A percentile compares a stretch with the other conserved stretches of the same genome.
phyloP scores from a whole-genome alignment of 2,329 filamentous ascomycete species.

The Capronia epimyces region DNA sequence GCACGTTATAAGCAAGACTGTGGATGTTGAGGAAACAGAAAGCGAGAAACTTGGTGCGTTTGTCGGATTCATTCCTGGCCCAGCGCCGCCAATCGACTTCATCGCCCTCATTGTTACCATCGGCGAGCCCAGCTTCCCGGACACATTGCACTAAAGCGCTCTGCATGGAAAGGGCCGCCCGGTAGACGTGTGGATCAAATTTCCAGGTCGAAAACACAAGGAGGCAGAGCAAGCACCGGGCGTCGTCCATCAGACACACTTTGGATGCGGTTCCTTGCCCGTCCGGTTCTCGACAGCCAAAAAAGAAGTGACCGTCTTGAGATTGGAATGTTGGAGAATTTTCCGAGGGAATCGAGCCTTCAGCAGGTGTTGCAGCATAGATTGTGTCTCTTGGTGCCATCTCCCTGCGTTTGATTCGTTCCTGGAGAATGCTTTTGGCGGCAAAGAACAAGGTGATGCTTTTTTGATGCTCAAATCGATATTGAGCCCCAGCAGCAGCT shows the following conservation, averaged over 20 bases:
- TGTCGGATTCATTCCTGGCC: slow-evolving; percentile 35
- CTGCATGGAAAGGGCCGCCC: slow-evolving; percentile 29
- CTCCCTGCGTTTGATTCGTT: slow-evolving; percentile 25
- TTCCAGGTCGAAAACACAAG: slow-evolving; percentile 31
- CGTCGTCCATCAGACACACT: slow-evolving; percentile 27
- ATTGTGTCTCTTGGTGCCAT: no score
- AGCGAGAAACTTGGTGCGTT: slow-evolving; percentile 36
- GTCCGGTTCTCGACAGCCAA: slow-evolving; percentile 21
- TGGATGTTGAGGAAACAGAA: slow-evolving; percentile 39
- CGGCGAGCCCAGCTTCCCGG: slow-evolving; percentile 28
- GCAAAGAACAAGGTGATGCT: slow-evolving; percentile 26
- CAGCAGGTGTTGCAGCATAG: slow-evolving; percentile 20
- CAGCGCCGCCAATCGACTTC: slow-evolving; percentile 33
- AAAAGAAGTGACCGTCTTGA: slow-evolving; percentile 18
- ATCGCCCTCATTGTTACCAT: slow-evolving; percentile 10
- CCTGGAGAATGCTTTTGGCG: slow-evolving; percentile 27
- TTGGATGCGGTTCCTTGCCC: slow-evolving; percentile 12
- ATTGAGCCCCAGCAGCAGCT: slow-evolving; percentile 28
- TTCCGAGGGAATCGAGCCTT: slow-evolving; percentile 18
- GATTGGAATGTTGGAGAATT: slow-evolving; percentile 11
- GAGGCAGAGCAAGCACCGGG: slow-evolving; percentile 27
- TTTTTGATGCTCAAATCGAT: slow-evolving; percentile 28
- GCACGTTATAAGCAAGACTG: slow-evolving; percentile 38
- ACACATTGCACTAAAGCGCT: slow-evolving; percentile 29
- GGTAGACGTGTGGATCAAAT: slow-evolving; percentile 27